Evolutionary conservation across 139 green algal species (phyloP).

Genomic region (Chlorella sp.): DNA sequence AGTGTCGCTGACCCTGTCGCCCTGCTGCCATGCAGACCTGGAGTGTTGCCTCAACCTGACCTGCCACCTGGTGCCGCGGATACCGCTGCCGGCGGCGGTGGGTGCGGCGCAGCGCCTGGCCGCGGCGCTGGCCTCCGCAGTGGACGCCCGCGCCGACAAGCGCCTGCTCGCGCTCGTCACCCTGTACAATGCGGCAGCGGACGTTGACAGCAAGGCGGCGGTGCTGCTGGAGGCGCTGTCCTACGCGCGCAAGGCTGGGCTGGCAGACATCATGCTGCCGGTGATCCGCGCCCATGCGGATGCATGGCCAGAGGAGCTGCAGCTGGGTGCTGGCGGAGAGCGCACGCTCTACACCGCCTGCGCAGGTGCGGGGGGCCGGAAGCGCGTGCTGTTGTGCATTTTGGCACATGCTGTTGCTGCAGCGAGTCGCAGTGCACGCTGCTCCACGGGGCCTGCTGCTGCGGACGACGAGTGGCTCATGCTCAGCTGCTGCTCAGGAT

Average conservation of each 20-base stretch:
- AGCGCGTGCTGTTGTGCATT: too few species aligned
- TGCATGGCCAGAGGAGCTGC: constrained; percentile 39
- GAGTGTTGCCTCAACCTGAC: constrained; percentile 65
- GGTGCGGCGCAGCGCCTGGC: constrained; percentile 34
- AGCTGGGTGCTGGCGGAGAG: constrained; percentile 19
- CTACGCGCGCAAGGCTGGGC: constrained; percentile 23
- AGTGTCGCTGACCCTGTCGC: too few species aligned
- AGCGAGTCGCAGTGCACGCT: too few species aligned
- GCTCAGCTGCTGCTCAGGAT: too few species aligned
- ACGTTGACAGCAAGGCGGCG: constrained; percentile 36
- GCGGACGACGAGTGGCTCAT: too few species aligned
- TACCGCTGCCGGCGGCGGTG: constrained; percentile 19
- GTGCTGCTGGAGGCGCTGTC: constrained; percentile 49
- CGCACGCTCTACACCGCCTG: constrained; percentile 37
- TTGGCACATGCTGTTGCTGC: too few species aligned
- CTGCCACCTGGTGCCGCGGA: constrained; percentile 54
- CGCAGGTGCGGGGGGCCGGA: neutral
- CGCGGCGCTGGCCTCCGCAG: constrained; percentile 12
- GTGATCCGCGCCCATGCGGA: constrained; percentile 43
- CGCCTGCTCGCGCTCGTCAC: constrained; percentile 54
- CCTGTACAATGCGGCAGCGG: constrained; percentile 55
- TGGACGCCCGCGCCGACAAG: constrained; percentile 27
- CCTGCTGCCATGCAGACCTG: constrained; percentile 38
- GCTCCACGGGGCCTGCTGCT: too few species aligned
- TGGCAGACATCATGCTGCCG: constrained; percentile 46